phyloP scores from a whole-genome alignment of 148 eudicot genomes.

The Vaccinium myrtillus region DNA sequence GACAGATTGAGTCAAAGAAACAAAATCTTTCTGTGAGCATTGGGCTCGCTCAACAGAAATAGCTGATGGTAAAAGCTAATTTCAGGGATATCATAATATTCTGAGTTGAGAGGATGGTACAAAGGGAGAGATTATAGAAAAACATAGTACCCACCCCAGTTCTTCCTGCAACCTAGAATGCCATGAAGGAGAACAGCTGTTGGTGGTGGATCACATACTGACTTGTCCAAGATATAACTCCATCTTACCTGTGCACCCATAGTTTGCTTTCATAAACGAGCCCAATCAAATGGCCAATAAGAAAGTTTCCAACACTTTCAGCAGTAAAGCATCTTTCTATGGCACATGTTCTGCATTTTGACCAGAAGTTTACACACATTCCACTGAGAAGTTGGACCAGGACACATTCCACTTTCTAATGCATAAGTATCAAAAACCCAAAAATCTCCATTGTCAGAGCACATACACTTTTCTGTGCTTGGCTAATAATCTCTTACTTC shows the following conservation, averaged over 20 bases:
- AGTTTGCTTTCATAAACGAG: background rate
- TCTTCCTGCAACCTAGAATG: conserved; percentile 89
- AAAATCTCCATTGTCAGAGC: background rate
- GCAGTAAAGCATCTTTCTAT: background rate
- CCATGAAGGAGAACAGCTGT: conserved; percentile 95
- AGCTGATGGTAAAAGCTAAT: background rate
- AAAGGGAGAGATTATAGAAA: background rate
- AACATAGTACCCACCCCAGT: conserved; percentile 65
- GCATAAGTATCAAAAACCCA: background rate
- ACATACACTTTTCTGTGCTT: background rate
- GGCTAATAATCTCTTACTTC: background rate
- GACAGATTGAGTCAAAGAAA: background rate
- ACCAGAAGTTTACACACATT: conserved; percentile 2
- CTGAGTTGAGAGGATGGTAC: conserved; percentile 4
- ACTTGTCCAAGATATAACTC: conserved; percentile 75
- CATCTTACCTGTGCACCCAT: conserved; percentile 58
- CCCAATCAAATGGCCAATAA: conserved; percentile 1
- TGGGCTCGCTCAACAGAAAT: background rate
- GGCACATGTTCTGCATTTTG: background rate
- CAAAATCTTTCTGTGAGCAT: background rate
- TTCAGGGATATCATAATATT: background rate
- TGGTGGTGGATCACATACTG: conserved; percentile 83
- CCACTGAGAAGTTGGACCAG: background rate
- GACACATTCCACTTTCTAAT: background rate
- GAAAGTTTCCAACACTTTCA: background rate